Base-by-base conservation (phyloP, 1,284 basidiomycete species). In the Pyrrhoderma lamaoense region DNA sequence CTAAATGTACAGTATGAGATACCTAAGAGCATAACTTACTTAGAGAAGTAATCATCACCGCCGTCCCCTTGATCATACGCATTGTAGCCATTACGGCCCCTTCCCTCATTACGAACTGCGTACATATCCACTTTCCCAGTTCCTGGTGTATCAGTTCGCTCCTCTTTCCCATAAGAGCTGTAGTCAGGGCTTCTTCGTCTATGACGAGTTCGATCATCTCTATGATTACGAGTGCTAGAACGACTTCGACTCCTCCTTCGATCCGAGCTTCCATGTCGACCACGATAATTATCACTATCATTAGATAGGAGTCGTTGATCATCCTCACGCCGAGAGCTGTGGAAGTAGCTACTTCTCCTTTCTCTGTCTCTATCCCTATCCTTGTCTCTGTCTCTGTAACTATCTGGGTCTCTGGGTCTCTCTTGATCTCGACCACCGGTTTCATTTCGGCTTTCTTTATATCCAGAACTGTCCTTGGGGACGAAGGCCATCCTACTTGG, bases 401-500 rank as follows among this genome's bases (percentile, higher is more conserved):
- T 48, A 9, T 40, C 37, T 40, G 42, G 53, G 19, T 51, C 49
- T 45, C 36, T 57, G n/a, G 46, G 42, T n/a, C 35, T 16, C 35
- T 16, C 11, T 7, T 16, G 14, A 16, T 40, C 38, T 5, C 16
- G 16, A 22, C 21, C 14, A 40, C 38, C 7, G 8, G n/a, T 22
- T 7, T 22, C 16, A 22, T 40, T 8, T 8, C 38, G n/a, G n/a
- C 16, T 16, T 40, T 14, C 16, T 5, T 40, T 16, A 16, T 37
- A 37, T 9, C 35, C 35, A 16, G 34, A 21, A 3, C 23, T 19
- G 35, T 34, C 65, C 49, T 70, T 70, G 14, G 79, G 76, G 3
- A 82, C 76, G 8, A 83, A 65, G 19, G 67, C 76, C 66, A 82
- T 65, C 38, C 81, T 73, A 18, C 80, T 82, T 19, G 80, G 81